Base-by-base conservation (phyloP, 192 early-diverging fungal species). In the Entomortierella chlamydospora region DNA sequence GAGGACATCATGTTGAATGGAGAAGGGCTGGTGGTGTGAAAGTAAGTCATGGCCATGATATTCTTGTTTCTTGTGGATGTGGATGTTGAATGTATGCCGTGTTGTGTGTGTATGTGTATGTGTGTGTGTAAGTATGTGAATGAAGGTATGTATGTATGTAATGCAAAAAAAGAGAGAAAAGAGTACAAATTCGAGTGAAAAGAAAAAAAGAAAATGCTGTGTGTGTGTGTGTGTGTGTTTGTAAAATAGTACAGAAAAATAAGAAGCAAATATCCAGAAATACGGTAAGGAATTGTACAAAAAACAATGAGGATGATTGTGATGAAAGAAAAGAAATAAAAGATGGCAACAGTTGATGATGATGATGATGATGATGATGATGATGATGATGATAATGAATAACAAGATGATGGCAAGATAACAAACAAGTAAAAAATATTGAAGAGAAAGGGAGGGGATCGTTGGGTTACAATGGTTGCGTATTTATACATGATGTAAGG, bases 41-140 rank as follows among this genome's bases (percentile, higher is more conserved):
- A 33, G 42, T 29, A 64, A 18, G 61, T 51, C 49, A 64, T 51
- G 33, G 33, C 53, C 61, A 64, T 64, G 61, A 62, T 61, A 26
- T 25, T 62, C 34, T 37, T 37, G 34, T 26, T 11, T 2, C 10
- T 6, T 50, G 34, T 50, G 59, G 41, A 23, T 47, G 39, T 12
- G 34, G 39, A 22, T 59, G 57, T 28, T 22, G 31, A 37, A 20
- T n/a, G 30, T 41, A 22, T 41, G n/a, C 13, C 13, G 6, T 41
- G 39, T 41, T 41, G 13, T 41, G 39, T 9, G 39, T 41, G 39
- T 9, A 9, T 9, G 13, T 9, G 39, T 41, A 47, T 47, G 45
- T 47, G 20, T 20, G 11, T 29, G 26, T 56, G 29, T 15, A 56
- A 29, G 10, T n/a, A n/a, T n/a, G n/a, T n/a, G 10, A 10, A 37